Percentiles rank a stretch among this genome's conserved stretches.
These are phyloP conservation scores for Xylaria acuta DNA, from an alignment of 495 filamentous ascomycete species.

Conservation along the genomic window DNA sequence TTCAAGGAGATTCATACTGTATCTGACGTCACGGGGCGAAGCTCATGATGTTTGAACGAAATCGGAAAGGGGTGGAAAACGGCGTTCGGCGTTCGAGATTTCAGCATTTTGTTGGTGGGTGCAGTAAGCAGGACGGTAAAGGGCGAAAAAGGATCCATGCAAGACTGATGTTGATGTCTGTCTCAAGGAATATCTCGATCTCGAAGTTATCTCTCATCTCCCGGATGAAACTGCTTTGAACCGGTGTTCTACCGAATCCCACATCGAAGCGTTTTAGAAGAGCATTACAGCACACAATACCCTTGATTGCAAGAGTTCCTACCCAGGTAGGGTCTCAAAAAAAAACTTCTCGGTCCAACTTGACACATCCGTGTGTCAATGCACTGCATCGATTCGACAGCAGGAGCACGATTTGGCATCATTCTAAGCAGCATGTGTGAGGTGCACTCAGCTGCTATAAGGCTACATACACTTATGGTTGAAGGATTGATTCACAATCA, in stretches of 20 bases:
- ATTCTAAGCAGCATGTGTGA: conserved; percentile 11
- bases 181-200: conserved; percentile 7
- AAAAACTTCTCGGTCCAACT: conserved; percentile 19
- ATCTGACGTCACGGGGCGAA: conserved; percentile 36
- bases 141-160: conserved; percentile 9
- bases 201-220: conserved; percentile 6
- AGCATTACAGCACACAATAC: conserved; percentile 25
- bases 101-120: conserved; percentile 33
- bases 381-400: conserved; percentile 43
- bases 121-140: conserved; percentile 32
- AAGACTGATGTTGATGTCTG: conserved; percentile 10
- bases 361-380: conserved; percentile 30
- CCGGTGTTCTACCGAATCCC: conserved; percentile 2
- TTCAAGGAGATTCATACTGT: conserved; percentile 31
- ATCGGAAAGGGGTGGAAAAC: conserved; percentile 33
- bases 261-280: conserved; percentile 9
- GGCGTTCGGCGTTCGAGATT: conserved; percentile 35
- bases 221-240: conserved; percentile 18
- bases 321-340: neutral
- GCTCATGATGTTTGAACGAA: conserved; percentile 36
- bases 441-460: neutral
- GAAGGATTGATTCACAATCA: neutral
- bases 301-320: conserved; percentile 20
- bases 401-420: conserved; percentile 36
- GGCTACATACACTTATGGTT: conserved; percentile 1